These are phyloP conservation scores for Nakaseomyces kungkrabaensis DNA, from an alignment of 1,139 yeast species.

Conservation along the genomic window DNA sequence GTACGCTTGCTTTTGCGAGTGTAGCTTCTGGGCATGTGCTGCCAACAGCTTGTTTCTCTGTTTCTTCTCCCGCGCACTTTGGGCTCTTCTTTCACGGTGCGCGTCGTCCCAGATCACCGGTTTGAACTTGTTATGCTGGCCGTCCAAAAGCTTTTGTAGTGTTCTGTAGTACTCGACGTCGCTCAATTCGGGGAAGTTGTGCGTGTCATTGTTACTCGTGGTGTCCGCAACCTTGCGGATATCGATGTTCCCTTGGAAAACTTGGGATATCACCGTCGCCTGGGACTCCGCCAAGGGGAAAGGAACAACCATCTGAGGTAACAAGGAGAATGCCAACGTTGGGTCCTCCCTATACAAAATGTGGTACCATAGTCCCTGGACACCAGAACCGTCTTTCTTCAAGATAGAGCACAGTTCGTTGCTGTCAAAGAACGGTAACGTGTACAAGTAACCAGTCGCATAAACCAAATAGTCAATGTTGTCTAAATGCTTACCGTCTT, in stretches of 20 bases:
- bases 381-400: slow-evolving; percentile 31
- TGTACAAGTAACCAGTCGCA: slow-evolving; percentile 55
- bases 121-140: not conserved
- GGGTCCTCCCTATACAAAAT: slow-evolving; percentile 45
- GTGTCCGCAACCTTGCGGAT: not conserved
- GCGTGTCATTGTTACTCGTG: not conserved
- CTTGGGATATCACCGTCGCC: slow-evolving; percentile 45
- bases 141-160: not conserved
- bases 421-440: slow-evolving; percentile 39
- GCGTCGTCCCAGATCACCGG: slow-evolving; percentile 5
- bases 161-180: slow-evolving; percentile 4
- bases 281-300: slow-evolving; percentile 52
- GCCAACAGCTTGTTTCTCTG: slow-evolving; percentile 2
- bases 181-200: slow-evolving; percentile 2
- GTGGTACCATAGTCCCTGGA: slow-evolving; percentile 46
- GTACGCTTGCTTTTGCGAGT: not conserved
- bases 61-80: slow-evolving; percentile 2
- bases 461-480: slow-evolving; percentile 44
- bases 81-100: not conserved
- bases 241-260: slow-evolving; percentile 40
- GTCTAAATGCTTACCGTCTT: slow-evolving; percentile 33
- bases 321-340: slow-evolving; percentile 43
- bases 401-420: not conserved
- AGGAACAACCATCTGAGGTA: slow-evolving; percentile 46
- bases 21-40: slow-evolving; percentile 4